phyloP scores from a whole-genome alignment of 1,139 yeast species.

The Scheffersomyces cryptocercus region DNA sequence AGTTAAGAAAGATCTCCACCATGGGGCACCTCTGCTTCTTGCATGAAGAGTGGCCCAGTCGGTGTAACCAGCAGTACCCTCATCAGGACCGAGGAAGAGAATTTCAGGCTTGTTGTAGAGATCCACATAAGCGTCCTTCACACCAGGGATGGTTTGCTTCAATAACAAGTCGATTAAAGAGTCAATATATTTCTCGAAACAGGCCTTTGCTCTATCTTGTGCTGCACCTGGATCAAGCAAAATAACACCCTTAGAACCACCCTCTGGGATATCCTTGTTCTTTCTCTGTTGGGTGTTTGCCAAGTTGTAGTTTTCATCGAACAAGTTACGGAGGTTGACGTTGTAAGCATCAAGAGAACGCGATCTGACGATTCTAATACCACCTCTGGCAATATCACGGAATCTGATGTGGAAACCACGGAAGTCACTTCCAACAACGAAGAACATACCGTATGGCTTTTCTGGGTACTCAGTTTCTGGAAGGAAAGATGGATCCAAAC shows the following conservation, averaged over 20 bases:
- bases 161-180: conserved; percentile 84
- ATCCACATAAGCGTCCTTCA: conserved; percentile 85
- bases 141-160: conserved; percentile 70
- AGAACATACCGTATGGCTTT: conserved; percentile 91
- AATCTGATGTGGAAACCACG: conserved; percentile 97
- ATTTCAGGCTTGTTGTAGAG: conserved; percentile 83
- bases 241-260: conserved; percentile 97
- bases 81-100: conserved; percentile 96
- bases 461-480: conserved; percentile 88
- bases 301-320: conserved; percentile 94
- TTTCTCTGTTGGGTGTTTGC: conserved; percentile 96
- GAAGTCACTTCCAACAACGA: conserved; percentile 94
- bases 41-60: conserved; percentile 99
- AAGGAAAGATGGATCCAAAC: conserved; percentile 83
- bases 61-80: conserved; percentile 93
- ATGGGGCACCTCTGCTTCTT: conserved; percentile 87
- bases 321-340: conserved; percentile 81
- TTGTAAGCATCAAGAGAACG: conserved; percentile 84
- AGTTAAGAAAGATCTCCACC: conserved; percentile 99
- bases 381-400: conserved; percentile 97
- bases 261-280: conserved; percentile 98
- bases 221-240: conserved; percentile 79
- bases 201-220: conserved; percentile 79
- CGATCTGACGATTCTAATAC: conserved; percentile 92
- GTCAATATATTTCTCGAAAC: conserved; percentile 92